These are phyloP conservation scores for Plectosphaerella plurivora DNA, from an alignment of 2,329 filamentous ascomycete species.

Conservation along the genomic window DNA sequence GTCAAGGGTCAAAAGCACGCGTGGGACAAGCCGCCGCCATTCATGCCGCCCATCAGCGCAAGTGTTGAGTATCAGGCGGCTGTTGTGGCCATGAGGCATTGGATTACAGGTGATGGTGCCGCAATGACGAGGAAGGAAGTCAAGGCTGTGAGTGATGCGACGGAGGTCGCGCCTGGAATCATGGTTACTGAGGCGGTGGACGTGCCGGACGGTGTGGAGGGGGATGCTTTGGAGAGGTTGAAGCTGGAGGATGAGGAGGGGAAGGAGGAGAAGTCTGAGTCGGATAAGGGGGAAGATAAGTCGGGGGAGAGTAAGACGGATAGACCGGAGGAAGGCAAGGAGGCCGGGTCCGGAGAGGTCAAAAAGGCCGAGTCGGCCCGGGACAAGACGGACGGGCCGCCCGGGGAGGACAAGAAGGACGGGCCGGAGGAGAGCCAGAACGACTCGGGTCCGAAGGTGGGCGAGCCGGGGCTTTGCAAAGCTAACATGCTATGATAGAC, in stretches of 20 bases:
- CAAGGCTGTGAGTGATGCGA: neutral
- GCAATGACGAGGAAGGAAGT: neutral
- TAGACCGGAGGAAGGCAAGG: neutral
- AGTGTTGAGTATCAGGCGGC: constrained; percentile 41
- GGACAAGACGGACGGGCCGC: no score
- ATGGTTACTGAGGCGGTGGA: neutral
- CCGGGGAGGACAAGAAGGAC: no score
- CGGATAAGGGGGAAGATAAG: neutral
- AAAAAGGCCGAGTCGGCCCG: neutral
- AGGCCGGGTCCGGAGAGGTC: neutral
- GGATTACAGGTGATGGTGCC: constrained; percentile 17
- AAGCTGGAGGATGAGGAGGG: neutral
- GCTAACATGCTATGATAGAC: no score
- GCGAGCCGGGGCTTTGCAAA: no score
- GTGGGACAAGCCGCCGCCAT: constrained; percentile 43
- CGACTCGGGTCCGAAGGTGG: no score
- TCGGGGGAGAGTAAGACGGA: neutral
- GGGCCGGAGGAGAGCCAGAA: neutral
- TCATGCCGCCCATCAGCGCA: constrained; percentile 38
- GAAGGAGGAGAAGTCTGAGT: neutral
- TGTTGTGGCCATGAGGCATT: constrained; percentile 32
- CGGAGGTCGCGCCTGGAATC: neutral
- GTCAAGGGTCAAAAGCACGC: constrained; percentile 41
- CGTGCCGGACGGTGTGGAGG: neutral
- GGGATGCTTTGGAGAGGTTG: neutral